phyloP scores from a whole-genome alignment of 2,329 filamentous ascomycete genomes.

The Cercospora sp. region DNA sequence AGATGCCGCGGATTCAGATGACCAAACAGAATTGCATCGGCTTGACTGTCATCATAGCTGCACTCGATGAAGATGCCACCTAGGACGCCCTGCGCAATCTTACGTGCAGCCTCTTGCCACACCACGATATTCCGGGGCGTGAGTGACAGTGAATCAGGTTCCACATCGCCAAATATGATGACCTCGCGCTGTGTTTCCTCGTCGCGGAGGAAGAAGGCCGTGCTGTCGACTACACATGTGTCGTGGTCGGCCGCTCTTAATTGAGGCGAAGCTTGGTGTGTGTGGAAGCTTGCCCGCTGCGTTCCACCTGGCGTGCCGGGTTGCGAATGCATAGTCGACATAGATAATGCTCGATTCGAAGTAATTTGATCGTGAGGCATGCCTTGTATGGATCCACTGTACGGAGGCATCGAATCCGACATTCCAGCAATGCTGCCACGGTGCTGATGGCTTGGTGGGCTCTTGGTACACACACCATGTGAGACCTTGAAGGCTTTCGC shows the following conservation, averaged over 20 bases:
- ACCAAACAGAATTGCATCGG: conserved; percentile 78
- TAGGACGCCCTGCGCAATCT: conserved; percentile 71
- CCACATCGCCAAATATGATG: conserved; percentile 92
- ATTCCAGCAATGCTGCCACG: conserved; percentile 47
- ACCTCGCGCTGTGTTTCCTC: conserved; percentile 67
- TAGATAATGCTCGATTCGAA: conserved; percentile 31
- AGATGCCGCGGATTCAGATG: conserved; percentile 84
- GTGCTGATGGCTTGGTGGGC: conserved; percentile 42
- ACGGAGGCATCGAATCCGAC: conserved; percentile 38
- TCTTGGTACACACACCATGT: conserved; percentile 84
- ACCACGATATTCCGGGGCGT: conserved; percentile 78
- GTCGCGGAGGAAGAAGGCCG: conserved; percentile 83
- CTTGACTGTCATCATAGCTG: conserved; percentile 80
- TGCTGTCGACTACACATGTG: conserved; percentile 77
- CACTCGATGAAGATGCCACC: conserved; percentile 92
- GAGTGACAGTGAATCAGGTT: conserved; percentile 82
- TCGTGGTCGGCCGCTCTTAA: conserved; percentile 25
- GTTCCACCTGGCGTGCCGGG: conserved; percentile 36
- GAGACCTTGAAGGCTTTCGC: conserved; percentile 85
- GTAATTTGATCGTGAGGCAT: conserved; percentile 24
- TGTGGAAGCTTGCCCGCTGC: conserved; percentile 33
- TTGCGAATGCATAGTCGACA: conserved; percentile 32
- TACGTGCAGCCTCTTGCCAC: conserved; percentile 86
- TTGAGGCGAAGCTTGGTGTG: conserved; percentile 33
- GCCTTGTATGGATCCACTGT: conserved; percentile 33